Evolutionary conservation across 2,329 filamentous ascomycete genomes (phyloP), one percentile per base, ranked within the genome.

Genomic region (Drechslera avenae): DNA sequence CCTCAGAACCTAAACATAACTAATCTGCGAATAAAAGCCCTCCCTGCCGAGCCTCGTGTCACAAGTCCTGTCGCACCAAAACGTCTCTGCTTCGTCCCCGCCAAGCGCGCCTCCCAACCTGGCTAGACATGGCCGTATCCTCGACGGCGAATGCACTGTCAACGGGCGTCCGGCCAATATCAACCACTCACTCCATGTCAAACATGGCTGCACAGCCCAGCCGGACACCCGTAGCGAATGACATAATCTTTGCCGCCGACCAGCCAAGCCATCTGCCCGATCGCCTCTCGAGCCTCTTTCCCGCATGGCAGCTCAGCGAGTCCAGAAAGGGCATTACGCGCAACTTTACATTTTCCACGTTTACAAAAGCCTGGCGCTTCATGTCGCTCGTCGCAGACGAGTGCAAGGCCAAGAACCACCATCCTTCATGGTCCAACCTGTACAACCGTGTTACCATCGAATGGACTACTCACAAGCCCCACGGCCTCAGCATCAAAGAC

Each of bases 401-500:
- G 42, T 71, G 67, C 50, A 72, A 72, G 42, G 49, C 40, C 21
- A 63, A 67, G 42, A 59, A 59, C 13, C 70, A 73, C 32, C 70
- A 73, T 47, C 70, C 70, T 2, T 61, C 60, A 3, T 73, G 69
- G 69, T 61, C 62, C 21, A 73, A 73, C 46, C 32, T 67, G 18
- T 72, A 72, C 50, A 72, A 69, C 28, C 36, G 58, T 35, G 69
- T 72, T 7, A 67, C 57, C 3, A 44, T 73, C 7, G 68, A 70
- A 40, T 73, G 71, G 69, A 72, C 68, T 5, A 73, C 71, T n/a
- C 69, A 73, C 30, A 57, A 50, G n/a, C 68, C 71, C 2, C 52
- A 64, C 28, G 71, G 71, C 1, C 56, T 73, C 16, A 72, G 68
- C 39, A 55, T 65, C 48, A 72, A 72, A 46, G 71, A 73, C 28